Evolutionary conservation across 192 early-diverging fungal genomes (phyloP).

Genomic region (Entophlyctis luteolus): DNA sequence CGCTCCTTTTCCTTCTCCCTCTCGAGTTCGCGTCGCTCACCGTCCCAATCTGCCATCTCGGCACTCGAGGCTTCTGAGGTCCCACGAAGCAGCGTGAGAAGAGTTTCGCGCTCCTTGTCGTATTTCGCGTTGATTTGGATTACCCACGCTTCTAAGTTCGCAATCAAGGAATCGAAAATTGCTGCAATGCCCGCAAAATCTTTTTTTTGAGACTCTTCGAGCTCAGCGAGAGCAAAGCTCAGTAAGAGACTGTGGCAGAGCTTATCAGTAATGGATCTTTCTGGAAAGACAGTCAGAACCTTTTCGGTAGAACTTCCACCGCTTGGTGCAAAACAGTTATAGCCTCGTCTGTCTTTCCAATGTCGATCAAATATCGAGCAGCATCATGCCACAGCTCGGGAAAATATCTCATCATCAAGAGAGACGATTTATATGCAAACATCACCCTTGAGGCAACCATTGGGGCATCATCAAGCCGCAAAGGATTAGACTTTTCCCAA

Average conservation of each 20-base stretch:
- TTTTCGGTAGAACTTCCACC: conserved; percentile 65
- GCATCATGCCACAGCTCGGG: conserved; percentile 82
- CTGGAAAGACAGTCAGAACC: conserved; percentile 36
- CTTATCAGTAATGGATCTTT: neutral
- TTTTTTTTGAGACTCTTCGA: conserved; percentile 42
- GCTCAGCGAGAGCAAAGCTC: conserved; percentile 46
- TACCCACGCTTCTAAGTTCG: conserved; percentile 30
- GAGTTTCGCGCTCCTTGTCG: conserved; percentile 36
- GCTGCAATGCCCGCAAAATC: conserved; percentile 21
- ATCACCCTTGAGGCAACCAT: conserved; percentile 64
- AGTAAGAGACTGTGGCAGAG: conserved; percentile 39
- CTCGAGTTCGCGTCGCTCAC: conserved; percentile 47
- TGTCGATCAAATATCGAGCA: conserved; percentile 28
- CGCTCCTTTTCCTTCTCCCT: conserved; percentile 53
- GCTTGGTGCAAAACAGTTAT: conserved; percentile 54
- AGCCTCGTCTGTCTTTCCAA: conserved; percentile 51
- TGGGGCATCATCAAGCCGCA: conserved; percentile 65
- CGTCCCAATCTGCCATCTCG: conserved; percentile 43
- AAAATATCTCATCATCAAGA: conserved; percentile 77
- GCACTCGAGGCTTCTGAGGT: conserved; percentile 2
- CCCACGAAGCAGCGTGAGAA: conserved; percentile 26
- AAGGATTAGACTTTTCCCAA: conserved; percentile 88
- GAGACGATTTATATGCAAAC: conserved; percentile 82
- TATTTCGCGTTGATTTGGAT: conserved; percentile 35
- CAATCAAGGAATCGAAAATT: conserved; percentile 44